Base-by-base conservation (phyloP, 2,329 filamentous ascomycete species). In the Pezicula neosporulosa region DNA sequence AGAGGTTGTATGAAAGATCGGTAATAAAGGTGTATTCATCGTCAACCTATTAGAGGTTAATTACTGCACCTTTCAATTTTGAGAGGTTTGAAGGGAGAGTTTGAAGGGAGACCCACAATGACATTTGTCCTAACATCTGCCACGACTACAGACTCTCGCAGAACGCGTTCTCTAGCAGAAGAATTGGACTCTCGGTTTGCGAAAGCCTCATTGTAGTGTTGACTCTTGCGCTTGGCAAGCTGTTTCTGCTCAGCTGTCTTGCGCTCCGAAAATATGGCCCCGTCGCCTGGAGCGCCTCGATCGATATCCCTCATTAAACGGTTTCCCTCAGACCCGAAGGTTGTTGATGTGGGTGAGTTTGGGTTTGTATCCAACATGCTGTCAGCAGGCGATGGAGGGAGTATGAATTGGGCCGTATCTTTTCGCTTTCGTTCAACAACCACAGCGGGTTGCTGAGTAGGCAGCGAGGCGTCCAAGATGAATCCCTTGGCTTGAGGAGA, bases 21-120 rank as follows among this genome's bases (percentile, higher is more conserved):
- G 83, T 87, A 46, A 91, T 83, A 57, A 94, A 82, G 8, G 80
- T 83, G 63, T 84, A 86, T 61, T 92, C 86, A 64, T 93, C 87
- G 58, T 85, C 80, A 62, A 92, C 81, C 83, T 91, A 58, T 63
- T 28, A 12, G 62, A 47, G 60, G 54, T 45, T 42, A 42, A 28
- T 12, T 38, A 18, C 16, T 37, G 49, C 69, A 51, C 68, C 56
- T 35, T n/a, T 10, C 2, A n/a, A 36, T 12, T 7, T 44, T 18
- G 15, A 6, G 42, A 27, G 12, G 12, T 13, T 33, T 33, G 38
- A 60, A 44, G 61, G 52, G 46, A 24, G 28, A 33, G 12, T 13
- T 33, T 33, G 38, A 60, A 44, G 61, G 52, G 46, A 24, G 13
- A 70, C 77, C 59, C 69, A 87, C 83, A 60, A 81, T 80, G 37